Percentiles rank a stretch among this genome's conserved stretches.
phyloP scores from a whole-genome alignment of 2,329 filamentous ascomycete genomes.

The Diaporthe ilicicola region DNA sequence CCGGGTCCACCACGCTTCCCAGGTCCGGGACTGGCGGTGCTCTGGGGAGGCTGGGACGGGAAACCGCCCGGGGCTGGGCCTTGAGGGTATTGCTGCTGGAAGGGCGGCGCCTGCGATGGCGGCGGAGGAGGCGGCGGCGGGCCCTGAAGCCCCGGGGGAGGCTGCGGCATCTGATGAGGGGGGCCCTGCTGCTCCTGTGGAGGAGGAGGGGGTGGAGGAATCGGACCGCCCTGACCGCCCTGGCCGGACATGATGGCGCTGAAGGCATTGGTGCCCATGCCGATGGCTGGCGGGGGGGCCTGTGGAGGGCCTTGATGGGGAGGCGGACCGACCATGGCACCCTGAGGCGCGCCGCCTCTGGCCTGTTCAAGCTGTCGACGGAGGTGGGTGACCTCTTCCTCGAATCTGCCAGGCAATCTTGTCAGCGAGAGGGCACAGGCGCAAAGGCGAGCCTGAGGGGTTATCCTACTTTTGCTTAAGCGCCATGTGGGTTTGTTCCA shows the following conservation, averaged over 20 bases:
- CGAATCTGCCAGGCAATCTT: conserved; percentile 70
- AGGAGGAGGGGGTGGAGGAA: conserved; percentile 76
- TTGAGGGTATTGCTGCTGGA: conserved; percentile 73
- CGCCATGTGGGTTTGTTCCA: conserved; percentile 88
- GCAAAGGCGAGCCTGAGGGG: too few species aligned
- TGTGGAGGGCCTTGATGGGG: conserved; percentile 83
- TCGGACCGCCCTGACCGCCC: conserved; percentile 82
- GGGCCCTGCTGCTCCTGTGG: conserved; percentile 64
- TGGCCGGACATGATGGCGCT: conserved; percentile 94
- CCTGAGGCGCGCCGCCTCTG: conserved; percentile 68
- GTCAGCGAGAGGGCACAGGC: conserved; percentile 31
- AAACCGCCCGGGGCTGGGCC: conserved; percentile 73
- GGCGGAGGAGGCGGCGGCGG: conserved; percentile 67
- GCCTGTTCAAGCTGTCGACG: conserved; percentile 86
- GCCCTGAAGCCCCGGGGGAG: conserved; percentile 71
- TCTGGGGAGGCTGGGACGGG: conserved; percentile 81
- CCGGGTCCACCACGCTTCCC: conserved; percentile 75
- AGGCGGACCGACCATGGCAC: conserved; percentile 71
- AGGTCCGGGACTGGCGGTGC: conserved; percentile 86
- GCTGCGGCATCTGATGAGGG: conserved; percentile 76
- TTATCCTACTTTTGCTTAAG: conserved; percentile 86
- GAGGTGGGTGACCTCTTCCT: conserved; percentile 86
- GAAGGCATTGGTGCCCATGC: conserved; percentile 91
- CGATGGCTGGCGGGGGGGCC: conserved; percentile 86
- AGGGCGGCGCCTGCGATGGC: conserved; percentile 74